Conservation (phyloP, 345 rosid species). For the Psidium friedrichsthalianum region DNA sequence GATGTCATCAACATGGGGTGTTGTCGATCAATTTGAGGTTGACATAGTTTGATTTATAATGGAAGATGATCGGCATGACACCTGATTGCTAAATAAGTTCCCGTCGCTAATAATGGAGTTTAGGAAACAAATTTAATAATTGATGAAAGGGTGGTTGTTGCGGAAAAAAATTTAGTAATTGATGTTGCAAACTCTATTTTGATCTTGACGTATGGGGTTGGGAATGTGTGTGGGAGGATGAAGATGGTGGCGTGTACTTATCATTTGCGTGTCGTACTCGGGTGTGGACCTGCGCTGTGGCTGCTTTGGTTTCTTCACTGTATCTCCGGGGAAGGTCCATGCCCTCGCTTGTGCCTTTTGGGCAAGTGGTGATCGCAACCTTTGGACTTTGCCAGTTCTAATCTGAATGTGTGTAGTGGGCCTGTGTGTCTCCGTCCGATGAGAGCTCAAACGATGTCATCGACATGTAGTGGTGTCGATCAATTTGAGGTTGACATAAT, state of each 20-base stretch:
- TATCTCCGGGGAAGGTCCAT: background rate
- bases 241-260: background rate
- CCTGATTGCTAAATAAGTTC: background rate
- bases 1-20: background rate
- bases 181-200: background rate
- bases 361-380: background rate
- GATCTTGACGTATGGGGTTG: background rate
- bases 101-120: background rate
- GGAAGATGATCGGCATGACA: background rate
- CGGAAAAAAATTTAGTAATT: background rate
- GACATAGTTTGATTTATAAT: background rate
- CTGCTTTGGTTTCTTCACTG: background rate
- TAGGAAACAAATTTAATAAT: background rate
- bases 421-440: background rate
- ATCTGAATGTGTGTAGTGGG: background rate
- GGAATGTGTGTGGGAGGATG: background rate
- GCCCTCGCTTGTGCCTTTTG: background rate
- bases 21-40: background rate
- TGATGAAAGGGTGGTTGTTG: background rate
- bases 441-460: background rate
- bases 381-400: background rate
- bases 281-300: background rate
- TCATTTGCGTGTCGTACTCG: background rate
- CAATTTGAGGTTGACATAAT: background rate
- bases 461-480: background rate